These are phyloP conservation scores for Penicillium pancosmium DNA, from an alignment of 495 filamentous ascomycete genomes.

Conservation along the genomic window DNA sequence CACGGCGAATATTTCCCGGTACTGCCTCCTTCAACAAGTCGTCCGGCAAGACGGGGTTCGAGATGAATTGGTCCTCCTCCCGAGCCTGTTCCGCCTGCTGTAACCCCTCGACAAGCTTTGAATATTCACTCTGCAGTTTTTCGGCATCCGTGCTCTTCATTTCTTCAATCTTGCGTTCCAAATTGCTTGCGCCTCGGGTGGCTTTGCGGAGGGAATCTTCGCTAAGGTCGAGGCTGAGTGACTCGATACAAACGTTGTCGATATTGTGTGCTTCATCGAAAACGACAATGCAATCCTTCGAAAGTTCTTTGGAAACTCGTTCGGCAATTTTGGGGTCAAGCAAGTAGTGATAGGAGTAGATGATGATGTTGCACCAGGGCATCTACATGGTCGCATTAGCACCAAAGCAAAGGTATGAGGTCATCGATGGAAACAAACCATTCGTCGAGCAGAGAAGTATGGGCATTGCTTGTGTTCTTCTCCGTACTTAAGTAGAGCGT, in stretches of 20 bases:
- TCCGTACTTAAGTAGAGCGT: slow-evolving; percentile 82
- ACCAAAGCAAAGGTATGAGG: neutral
- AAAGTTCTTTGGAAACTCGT: slow-evolving; percentile 91
- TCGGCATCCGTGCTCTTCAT: slow-evolving; percentile 91
- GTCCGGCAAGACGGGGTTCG: slow-evolving; percentile 67
- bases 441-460: slow-evolving; percentile 92
- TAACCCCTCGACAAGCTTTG: slow-evolving; percentile 92
- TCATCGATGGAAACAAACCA: slow-evolving; percentile 57
- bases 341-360: slow-evolving; percentile 98
- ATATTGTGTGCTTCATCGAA: slow-evolving; percentile 99
- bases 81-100: slow-evolving; percentile 83
- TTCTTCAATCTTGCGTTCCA: slow-evolving; percentile 86
- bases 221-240: slow-evolving; percentile 92
- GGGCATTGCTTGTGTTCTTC: slow-evolving; percentile 96
- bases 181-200: slow-evolving; percentile 82
- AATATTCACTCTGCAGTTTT: slow-evolving; percentile 92
- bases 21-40: slow-evolving; percentile 75
- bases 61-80: slow-evolving; percentile 94
- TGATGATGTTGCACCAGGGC: slow-evolving; percentile 98
- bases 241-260: slow-evolving; percentile 99
- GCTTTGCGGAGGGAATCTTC: slow-evolving; percentile 91
- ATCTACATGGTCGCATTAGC: slow-evolving; percentile 58
- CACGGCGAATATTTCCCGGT: slow-evolving; percentile 92
- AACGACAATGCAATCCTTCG: slow-evolving; percentile 97
- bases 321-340: slow-evolving; percentile 98